Conservation (phyloP, 2,329 filamentous ascomycete genomes). For the Aspergillus amoenus region DNA sequence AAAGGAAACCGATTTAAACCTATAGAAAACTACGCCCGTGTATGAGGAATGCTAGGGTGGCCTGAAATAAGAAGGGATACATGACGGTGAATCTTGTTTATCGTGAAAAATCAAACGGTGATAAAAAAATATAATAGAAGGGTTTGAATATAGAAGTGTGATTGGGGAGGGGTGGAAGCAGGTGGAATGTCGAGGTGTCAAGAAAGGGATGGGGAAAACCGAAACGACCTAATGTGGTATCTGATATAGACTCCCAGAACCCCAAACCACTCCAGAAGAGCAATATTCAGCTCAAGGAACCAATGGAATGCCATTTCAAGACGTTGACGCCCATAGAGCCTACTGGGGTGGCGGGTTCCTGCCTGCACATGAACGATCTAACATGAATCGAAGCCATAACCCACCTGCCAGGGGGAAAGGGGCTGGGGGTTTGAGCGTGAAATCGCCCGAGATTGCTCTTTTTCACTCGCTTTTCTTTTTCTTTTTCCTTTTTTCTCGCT, state of each 20-base stretch:
- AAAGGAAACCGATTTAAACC: conserved; percentile 17
- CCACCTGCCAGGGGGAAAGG: conserved; percentile 13
- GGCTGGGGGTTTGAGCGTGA: conserved; percentile 10
- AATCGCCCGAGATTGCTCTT: neutral
- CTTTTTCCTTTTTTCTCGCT: conserved; percentile 17
- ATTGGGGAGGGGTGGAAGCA: neutral
- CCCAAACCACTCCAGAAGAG: neutral
- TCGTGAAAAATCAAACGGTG: conserved; percentile 32
- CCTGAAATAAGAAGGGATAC: conserved; percentile 36
- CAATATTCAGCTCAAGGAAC: neutral
- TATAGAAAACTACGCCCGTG: conserved; percentile 40
- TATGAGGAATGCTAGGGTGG: conserved; percentile 39
- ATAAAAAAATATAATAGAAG: neutral
- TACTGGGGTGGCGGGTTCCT: neutral
- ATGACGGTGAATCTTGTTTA: conserved; percentile 51
- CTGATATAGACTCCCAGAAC: neutral
- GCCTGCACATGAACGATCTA: conserved; percentile 15
- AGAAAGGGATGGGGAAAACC: neutral
- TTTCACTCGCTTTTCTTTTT: neutral
- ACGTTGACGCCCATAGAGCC: conserved; percentile 4
- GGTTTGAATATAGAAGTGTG: neutral
- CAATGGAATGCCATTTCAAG: conserved; percentile 13
- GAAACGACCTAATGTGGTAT: conserved; percentile 4
- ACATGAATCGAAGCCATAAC: conserved; percentile 15
- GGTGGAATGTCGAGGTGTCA: conserved; percentile 2